Conservation (phyloP, 176 grass and related monocot genomes). For the Pontederia paniculata region DNA sequence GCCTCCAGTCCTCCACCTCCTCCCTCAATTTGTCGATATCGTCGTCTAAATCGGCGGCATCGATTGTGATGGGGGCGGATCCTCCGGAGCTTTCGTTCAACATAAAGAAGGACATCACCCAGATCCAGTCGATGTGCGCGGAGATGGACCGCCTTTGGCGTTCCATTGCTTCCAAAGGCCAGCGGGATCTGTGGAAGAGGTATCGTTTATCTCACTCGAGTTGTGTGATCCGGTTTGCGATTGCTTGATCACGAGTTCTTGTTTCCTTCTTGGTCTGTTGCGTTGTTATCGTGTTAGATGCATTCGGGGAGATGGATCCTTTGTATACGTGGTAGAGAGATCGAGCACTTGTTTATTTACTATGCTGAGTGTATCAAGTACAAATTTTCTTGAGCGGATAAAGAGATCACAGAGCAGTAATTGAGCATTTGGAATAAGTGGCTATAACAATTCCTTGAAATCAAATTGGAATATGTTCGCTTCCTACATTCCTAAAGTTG, state of each 20-base stretch:
- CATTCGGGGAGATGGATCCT: no score
- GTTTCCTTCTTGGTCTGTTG: neutral
- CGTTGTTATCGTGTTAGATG: no score
- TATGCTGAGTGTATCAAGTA: no score
- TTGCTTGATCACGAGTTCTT: neutral
- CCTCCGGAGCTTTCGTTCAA: slow-evolving; percentile 29
- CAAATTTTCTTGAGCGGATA: no score
- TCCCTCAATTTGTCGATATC: slow-evolving; percentile 30
- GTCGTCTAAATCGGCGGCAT: slow-evolving; percentile 15
- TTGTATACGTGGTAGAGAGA: no score
- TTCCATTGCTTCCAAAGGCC: slow-evolving; percentile 60
- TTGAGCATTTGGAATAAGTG: no score
- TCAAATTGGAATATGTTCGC: no score
- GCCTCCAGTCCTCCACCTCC: slow-evolving; percentile 48
- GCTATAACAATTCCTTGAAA: no score
- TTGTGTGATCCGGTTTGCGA: neutral
- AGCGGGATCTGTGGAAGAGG: slow-evolving; percentile 98
- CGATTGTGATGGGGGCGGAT: slow-evolving; percentile 12
- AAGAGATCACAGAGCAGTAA: no score
- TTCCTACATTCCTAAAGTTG: no score
- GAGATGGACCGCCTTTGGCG: slow-evolving; percentile 97
- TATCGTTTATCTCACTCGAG: slow-evolving; percentile 11
- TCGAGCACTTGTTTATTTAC: no score
- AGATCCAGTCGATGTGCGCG: slow-evolving; percentile 84
- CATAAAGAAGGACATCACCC: slow-evolving; percentile 49